Evolutionary conservation across 2,329 filamentous ascomycete species (phyloP).

Genomic region (Ophiostoma sp.): DNA sequence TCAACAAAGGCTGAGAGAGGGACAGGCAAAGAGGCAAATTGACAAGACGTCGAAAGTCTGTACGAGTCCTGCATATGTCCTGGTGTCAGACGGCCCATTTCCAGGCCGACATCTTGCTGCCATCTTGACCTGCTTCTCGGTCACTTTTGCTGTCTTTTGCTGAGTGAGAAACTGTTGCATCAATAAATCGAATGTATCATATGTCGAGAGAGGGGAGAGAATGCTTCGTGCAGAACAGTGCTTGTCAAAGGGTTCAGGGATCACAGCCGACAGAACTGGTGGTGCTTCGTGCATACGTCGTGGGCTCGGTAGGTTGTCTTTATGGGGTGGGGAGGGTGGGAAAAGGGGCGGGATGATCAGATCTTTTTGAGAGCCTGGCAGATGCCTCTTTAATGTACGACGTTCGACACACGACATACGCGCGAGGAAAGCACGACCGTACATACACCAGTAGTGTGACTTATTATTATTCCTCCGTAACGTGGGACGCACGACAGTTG

Average conservation of each 20-base stretch:
- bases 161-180: not conserved
- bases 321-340: not conserved
- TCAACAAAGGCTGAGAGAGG: not conserved
- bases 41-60: not conserved
- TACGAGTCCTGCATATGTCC: not conserved
- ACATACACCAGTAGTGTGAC: not conserved
- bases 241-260: not conserved
- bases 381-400: not conserved
- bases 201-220: not conserved
- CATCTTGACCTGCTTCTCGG: not conserved
- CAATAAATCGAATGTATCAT: not conserved
- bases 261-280: not conserved
- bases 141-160: not conserved
- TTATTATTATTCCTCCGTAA: not conserved
- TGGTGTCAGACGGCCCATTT: slow-evolving; percentile 16
- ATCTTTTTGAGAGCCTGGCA: not conserved
- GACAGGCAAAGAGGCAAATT: not conserved
- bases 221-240: not conserved
- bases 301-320: not conserved
- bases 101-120: not conserved
- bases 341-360: not conserved
- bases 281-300: not conserved
- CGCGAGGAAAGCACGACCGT: not conserved
- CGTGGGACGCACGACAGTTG: not conserved
- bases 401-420: not conserved